Conservation (phyloP, 148 eudicot species). For the Salicornia ramosissima region DNA sequence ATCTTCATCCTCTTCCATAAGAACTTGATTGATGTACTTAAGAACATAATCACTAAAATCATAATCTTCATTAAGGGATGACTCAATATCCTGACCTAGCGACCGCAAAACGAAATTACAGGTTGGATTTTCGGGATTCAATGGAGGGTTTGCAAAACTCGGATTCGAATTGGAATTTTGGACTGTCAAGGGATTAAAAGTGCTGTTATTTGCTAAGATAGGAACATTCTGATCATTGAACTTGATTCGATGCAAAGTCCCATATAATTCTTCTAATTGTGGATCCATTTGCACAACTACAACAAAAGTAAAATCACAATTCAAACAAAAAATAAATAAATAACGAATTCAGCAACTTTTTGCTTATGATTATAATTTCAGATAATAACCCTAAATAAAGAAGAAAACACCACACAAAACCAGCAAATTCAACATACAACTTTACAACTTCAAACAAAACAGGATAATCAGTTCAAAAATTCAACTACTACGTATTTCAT, state of each 20-base stretch:
- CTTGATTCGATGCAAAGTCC: slow-evolving; percentile 43
- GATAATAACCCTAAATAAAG: background rate
- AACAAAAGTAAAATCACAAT: slow-evolving; percentile 17
- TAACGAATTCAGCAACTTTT: background rate
- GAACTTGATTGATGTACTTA: slow-evolving; percentile 59
- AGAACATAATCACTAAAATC: slow-evolving; percentile 63
- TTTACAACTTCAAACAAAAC: background rate
- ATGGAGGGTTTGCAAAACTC: slow-evolving; percentile 9
- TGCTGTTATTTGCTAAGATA: slow-evolving; percentile 26
- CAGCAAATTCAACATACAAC: slow-evolving; percentile 4
- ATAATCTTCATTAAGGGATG: slow-evolving; percentile 41
- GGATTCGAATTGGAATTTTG: slow-evolving; percentile 23
- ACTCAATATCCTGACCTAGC: slow-evolving; percentile 16
- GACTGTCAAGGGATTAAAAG: slow-evolving; percentile 17
- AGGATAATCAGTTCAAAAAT: slow-evolving; percentile 16
- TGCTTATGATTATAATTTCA: background rate
- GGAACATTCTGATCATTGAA: slow-evolving; percentile 34
- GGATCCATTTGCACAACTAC: slow-evolving; percentile 38
- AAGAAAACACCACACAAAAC: background rate
- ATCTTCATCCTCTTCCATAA: slow-evolving; percentile 69
- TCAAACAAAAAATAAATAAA: background rate
- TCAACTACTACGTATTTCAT: background rate
- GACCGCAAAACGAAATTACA: slow-evolving; percentile 10
- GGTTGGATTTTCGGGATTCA: slow-evolving; percentile 26
- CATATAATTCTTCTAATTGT: slow-evolving; percentile 39